Base-by-base conservation (phyloP, 2,329 filamentous ascomycete genomes). In the Alternaria dauci region DNA sequence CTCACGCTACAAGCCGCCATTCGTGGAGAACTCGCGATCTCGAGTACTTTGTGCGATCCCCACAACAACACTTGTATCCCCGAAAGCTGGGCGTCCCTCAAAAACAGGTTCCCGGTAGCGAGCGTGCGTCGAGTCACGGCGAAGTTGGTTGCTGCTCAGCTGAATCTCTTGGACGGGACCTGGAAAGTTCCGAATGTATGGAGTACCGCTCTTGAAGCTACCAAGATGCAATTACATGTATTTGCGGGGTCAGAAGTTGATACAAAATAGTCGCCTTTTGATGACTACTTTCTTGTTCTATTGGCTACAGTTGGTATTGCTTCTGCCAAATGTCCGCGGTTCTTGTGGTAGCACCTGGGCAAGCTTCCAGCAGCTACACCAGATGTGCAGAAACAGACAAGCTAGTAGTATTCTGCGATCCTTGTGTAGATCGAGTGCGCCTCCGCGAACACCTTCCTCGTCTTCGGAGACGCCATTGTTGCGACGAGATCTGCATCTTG, bases 41-140 rank as follows among this genome's bases (percentile, higher is more conserved):
- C 32, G 42, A 46, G 46, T 50, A 36, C 20, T 3, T 50, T 20
- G 34, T 41, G 30, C 53, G 41, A 38, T 55, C 32, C n/a, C 43
- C 32, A 48, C 42, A 26, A 41, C 42, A 28, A 32, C 42, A 47
- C 42, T 12, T 30, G 36, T 14, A 36, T 23, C 28, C 23, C 5
- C 14, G 18, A 23, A 44, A 36, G 23, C 30, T 38, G 30, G 30
- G 52, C 41, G 25, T 25, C 18, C 14, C 46, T 55, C 44, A 26
- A 52, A 51, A 56, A 50, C 50, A 54, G 53, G 41, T 44, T 52
- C 20, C 26, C 30, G 47, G 56, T 61, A 50, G 46, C 58, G 52
- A 52, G 50, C 41, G 18, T 41, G 53, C 41, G 26, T 55, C 50
- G 28, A 43, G 4, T 28, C 26, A n/a, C 43, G 38, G 34, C 34